Base-by-base conservation (phyloP, 345 rosid species). In the Ceriops decandra region DNA sequence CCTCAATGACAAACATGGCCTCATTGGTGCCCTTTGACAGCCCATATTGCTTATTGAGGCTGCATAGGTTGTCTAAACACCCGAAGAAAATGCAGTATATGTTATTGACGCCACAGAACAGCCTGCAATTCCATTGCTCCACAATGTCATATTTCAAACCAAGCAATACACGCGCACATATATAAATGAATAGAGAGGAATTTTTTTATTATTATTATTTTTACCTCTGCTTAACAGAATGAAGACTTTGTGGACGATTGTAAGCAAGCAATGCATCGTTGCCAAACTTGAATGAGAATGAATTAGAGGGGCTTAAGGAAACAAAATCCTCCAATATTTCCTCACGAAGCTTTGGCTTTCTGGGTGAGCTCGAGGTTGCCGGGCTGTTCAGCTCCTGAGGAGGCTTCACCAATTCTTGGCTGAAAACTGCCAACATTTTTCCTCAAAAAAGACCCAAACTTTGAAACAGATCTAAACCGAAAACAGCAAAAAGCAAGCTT, bases 381-480 rank as follows among this genome's bases (percentile, higher is more conserved):
- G 98, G 98, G 68, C 97, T 89, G 68, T 89, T 81, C 16, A 93
- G 93, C 86, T 93, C 98, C 67, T 87, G 88, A 8, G 97, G 98
- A 20, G 98, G 95, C 68, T 93, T 81, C 53, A 86, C 97, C 68
- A 82, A 83, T 2, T 87, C 77, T 62, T 88, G 82, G 60, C 87
- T 96, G 65, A 93, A 93, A 59, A 93, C 86, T 20, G 99, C 99
- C 95, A 95, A 83, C 97, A 91, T 93, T 68, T 74, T 81, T 54
- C 7, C 26, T 66, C n/a, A 13, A 31, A 65, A 54, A 52, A 66
- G 36, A 59, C 11, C 0, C 2, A 16, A 28, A 20, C 46, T 57
- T 46, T n/a, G 32, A 21, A 38, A 66, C 2, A 30, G 47, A 49
- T 13, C 27, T 17, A 24, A 16, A 62, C 35, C 0, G 27, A 49